Conservation (phyloP, 2,329 filamentous ascomycete species). For the Colletotrichum godetiae region DNA sequence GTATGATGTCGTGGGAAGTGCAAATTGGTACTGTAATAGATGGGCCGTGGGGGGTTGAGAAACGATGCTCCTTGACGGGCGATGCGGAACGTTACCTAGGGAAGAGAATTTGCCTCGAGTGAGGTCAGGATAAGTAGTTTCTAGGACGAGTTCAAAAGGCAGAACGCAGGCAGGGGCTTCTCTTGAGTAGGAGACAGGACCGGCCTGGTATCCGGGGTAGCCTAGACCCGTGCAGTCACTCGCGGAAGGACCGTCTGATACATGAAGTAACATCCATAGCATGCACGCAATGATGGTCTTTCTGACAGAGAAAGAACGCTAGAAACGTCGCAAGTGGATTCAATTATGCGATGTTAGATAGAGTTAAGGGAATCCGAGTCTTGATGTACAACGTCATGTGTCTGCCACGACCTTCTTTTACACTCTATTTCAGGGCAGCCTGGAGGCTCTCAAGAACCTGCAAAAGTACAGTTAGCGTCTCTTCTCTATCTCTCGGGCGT, state of each 20-base stretch:
- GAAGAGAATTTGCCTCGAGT: constrained; percentile 22
- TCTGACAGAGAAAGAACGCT: constrained; percentile 4
- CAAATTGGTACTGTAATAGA: constrained; percentile 19
- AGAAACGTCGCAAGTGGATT: constrained; percentile 37
- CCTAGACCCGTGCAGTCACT: background rate
- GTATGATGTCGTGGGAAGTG: constrained; percentile 15
- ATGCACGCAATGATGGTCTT: background rate
- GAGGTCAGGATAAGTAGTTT: constrained; percentile 29
- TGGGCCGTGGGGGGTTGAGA: constrained; percentile 3
- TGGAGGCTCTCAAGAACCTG: constrained; percentile 88
- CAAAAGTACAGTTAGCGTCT: constrained; percentile 48
- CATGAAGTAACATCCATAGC: constrained; percentile 12
- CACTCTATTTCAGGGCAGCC: constrained; percentile 81
- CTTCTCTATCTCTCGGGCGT: background rate
- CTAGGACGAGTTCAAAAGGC: background rate
- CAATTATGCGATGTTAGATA: constrained; percentile 37
- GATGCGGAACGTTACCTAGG: constrained; percentile 28
- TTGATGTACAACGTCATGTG: constrained; percentile 57
- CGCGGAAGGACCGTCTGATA: constrained; percentile 13
- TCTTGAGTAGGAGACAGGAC: background rate
- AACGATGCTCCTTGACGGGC: constrained; percentile 9
- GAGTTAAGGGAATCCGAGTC: constrained; percentile 38
- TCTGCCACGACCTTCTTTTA: constrained; percentile 48
- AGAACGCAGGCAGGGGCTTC: constrained; percentile 3
- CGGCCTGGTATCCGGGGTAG: background rate